phyloP scores from a whole-genome alignment of 108 stramenopile species.

The Parietichytrium sp. region DNA sequence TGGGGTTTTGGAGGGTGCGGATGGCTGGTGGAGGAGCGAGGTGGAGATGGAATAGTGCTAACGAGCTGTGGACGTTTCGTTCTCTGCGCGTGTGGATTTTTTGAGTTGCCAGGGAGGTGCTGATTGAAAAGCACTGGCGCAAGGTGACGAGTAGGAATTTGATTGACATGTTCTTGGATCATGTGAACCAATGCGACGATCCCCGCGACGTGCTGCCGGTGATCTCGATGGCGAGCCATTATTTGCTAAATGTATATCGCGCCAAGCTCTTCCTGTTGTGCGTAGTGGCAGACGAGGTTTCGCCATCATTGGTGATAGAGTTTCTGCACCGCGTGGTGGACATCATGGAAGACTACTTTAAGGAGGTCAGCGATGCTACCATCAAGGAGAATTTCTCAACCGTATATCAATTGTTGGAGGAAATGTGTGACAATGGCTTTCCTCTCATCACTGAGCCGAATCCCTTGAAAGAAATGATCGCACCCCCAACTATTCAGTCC shows the following conservation, averaged over 20 bases:
- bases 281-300: slow-evolving; percentile 76
- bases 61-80: too few species aligned
- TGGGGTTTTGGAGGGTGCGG: too few species aligned
- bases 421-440: slow-evolving; percentile 97
- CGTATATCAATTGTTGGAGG: slow-evolving; percentile 93
- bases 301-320: slow-evolving; percentile 86
- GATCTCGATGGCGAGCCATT: slow-evolving; percentile 45
- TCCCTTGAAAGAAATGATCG: slow-evolving; percentile 92
- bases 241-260: slow-evolving; percentile 65
- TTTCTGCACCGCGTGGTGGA: slow-evolving; percentile 91
- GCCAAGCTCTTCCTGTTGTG: slow-evolving; percentile 87
- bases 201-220: slow-evolving; percentile 59
- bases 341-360: slow-evolving; percentile 91
- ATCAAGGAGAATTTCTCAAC: slow-evolving; percentile 95
- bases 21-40: too few species aligned
- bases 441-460: slow-evolving; percentile 98
- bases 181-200: slow-evolving; percentile 45
- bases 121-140: slow-evolving; percentile 67
- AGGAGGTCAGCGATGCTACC: slow-evolving; percentile 84
- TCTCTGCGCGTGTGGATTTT: too few species aligned
- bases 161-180: slow-evolving; percentile 64
- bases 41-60: too few species aligned
- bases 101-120: slow-evolving; percentile 44
- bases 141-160: slow-evolving; percentile 51
- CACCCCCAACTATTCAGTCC: slow-evolving; percentile 47